Percentiles rank a stretch among this genome's conserved stretches.
These are phyloP conservation scores for Colletotrichum magnum DNA, from an alignment of 2,329 filamentous ascomycete species.

Conservation along the genomic window DNA sequence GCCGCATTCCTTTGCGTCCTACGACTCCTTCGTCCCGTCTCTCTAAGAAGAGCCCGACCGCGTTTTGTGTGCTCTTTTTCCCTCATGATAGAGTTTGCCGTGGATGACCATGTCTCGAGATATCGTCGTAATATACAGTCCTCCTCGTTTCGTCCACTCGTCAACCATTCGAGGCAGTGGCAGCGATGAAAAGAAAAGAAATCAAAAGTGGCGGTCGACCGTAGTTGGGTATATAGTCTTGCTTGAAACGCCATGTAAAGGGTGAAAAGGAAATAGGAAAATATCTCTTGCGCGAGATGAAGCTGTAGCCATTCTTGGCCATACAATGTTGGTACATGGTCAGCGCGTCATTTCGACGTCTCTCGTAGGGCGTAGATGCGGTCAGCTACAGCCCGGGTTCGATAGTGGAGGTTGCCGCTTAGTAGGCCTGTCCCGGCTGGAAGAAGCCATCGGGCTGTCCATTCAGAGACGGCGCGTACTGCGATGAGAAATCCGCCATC, in stretches of 20 bases:
- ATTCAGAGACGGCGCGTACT: constrained; percentile 34
- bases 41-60: constrained; percentile 30
- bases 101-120: constrained; percentile 5
- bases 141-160: constrained; percentile 18
- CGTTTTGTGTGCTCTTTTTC: constrained; percentile 9
- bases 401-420: neutral
- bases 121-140: constrained; percentile 22
- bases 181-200: constrained; percentile 1
- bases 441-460: constrained; percentile 30
- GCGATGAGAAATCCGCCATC: constrained; percentile 45
- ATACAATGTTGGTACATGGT: constrained; percentile 22
- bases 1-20: neutral
- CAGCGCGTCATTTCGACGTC: neutral
- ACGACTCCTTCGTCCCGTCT: constrained; percentile 2
- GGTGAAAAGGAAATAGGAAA: neutral
- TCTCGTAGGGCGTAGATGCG: no score
- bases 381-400: no score
- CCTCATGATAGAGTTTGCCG: constrained; percentile 14
- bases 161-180: constrained; percentile 14
- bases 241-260: constrained; percentile 24
- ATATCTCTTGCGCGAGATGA: constrained; percentile 32
- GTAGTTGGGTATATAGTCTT: constrained; percentile 39
- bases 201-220: constrained; percentile 22
- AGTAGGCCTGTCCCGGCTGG: constrained; percentile 36
- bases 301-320: constrained; percentile 8